Conservation (phyloP, 2,329 filamentous ascomycete genomes). For the Colletotrichum trifolii region DNA sequence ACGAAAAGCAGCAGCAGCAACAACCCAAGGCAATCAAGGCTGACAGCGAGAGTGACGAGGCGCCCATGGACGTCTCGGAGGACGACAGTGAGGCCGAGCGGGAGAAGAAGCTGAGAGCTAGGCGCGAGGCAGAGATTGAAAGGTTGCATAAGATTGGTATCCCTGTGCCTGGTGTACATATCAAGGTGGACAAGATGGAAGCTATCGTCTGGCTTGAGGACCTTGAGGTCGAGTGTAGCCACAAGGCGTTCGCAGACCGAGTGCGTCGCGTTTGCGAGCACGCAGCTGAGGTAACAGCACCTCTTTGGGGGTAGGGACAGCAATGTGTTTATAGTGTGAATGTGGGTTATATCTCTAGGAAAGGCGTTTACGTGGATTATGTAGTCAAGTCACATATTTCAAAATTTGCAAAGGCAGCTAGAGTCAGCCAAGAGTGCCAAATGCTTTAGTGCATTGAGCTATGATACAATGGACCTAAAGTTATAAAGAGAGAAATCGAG, state of each 20-base stretch:
- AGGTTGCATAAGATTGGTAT: slow-evolving; percentile 86
- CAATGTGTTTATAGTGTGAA: too few relatives aligned
- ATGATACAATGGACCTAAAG: slow-evolving; percentile 37
- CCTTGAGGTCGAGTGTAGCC: slow-evolving; percentile 87
- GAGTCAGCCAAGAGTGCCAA: slow-evolving; percentile 6
- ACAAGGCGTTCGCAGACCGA: slow-evolving; percentile 82
- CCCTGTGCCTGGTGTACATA: slow-evolving; percentile 87
- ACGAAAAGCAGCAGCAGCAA: slow-evolving; percentile 19
- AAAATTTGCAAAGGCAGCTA: neutral
- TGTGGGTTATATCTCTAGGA: neutral
- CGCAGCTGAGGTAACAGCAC: slow-evolving; percentile 86
- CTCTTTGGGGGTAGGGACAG: slow-evolving; percentile 67
- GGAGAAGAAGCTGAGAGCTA: slow-evolving; percentile 59
- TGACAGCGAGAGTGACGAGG: slow-evolving; percentile 38
- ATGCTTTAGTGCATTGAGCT: slow-evolving; percentile 35
- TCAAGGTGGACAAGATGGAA: slow-evolving; percentile 87
- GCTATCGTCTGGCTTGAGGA: slow-evolving; percentile 94
- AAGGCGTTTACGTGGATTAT: slow-evolving; percentile 12
- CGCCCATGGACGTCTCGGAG: slow-evolving; percentile 37
- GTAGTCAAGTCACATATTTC: slow-evolving; percentile 25
- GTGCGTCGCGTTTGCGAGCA: slow-evolving; percentile 91
- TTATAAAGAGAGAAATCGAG: slow-evolving; percentile 35
- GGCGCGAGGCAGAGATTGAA: slow-evolving; percentile 76
- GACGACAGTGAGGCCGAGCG: slow-evolving; percentile 44
- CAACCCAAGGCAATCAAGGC: slow-evolving; percentile 45